Conservation (phyloP, 768 basidiomycete species). For the Coprinellus micaceus region DNA sequence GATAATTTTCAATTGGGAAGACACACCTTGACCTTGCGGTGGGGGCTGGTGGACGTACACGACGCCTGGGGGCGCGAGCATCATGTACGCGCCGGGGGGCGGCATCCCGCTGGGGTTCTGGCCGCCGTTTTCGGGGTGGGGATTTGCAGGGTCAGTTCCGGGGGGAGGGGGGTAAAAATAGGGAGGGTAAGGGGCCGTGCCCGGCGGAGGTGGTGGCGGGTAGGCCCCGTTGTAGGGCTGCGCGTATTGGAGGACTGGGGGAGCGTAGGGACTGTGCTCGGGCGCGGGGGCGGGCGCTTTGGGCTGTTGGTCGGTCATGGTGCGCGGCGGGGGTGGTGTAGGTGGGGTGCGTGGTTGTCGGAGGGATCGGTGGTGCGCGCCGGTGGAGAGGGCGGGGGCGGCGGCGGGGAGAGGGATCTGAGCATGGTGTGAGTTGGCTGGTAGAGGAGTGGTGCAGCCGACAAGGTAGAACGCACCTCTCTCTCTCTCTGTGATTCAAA, state of each 20-base stretch:
- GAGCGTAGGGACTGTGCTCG: constrained; percentile 32
- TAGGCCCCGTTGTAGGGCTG: constrained; percentile 29
- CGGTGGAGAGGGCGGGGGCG: constrained; percentile 3
- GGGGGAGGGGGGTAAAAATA: constrained; percentile 42
- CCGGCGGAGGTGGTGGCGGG: constrained; percentile 27
- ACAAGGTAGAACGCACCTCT: constrained; percentile 30
- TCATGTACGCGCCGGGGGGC: constrained; percentile 37
- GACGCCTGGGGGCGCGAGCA: constrained; percentile 41
- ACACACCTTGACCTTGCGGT: constrained; percentile 36
- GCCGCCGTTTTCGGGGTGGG: constrained; percentile 29
- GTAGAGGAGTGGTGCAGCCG: constrained; percentile 5
- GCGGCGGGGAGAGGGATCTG: not conserved
- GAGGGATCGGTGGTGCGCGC: not conserved
- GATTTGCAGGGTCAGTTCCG: too few relatives aligned
- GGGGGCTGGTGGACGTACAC: constrained; percentile 39
- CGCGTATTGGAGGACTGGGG: constrained; percentile 28
- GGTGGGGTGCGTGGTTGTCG: not conserved
- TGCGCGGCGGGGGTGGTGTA: not conserved
- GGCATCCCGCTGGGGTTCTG: constrained; percentile 32
- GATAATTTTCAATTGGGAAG: constrained; percentile 1
- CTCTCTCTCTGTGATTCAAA: constrained; percentile 47
- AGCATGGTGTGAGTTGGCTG: constrained; percentile 12
- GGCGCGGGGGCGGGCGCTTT: constrained; percentile 26
- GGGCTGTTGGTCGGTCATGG: constrained; percentile 35
- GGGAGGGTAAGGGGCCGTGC: constrained; percentile 34